Evolutionary conservation across 2,329 filamentous ascomycete genomes (phyloP).

Genomic region (Periglandula ipomoeae): DNA sequence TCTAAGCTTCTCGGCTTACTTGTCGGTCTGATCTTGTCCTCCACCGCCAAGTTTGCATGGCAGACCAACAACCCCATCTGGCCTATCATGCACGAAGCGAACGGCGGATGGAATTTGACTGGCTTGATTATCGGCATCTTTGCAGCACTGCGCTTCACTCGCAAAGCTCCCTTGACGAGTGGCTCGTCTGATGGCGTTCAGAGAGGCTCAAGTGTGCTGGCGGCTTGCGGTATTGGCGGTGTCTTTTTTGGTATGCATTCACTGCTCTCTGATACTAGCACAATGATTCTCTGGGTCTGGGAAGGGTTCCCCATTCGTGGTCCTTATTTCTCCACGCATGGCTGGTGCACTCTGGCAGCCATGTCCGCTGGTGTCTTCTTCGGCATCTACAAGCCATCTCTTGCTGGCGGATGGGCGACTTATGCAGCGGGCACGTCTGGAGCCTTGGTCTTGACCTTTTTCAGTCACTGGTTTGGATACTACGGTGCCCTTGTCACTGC

Average conservation of each 20-base stretch:
- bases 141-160: slow-evolving; percentile 67
- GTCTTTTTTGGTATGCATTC: slow-evolving; percentile 87
- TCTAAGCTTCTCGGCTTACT: slow-evolving; percentile 71
- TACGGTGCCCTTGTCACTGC: slow-evolving; percentile 71
- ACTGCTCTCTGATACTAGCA: slow-evolving; percentile 90
- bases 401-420: slow-evolving; percentile 69
- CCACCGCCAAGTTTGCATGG: slow-evolving; percentile 84
- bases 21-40: slow-evolving; percentile 75
- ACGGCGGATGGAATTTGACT: slow-evolving; percentile 86
- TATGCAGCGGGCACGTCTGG: slow-evolving; percentile 73
- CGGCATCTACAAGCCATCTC: slow-evolving; percentile 62
- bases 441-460: slow-evolving; percentile 67
- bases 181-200: slow-evolving; percentile 28
- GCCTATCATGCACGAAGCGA: slow-evolving; percentile 83
- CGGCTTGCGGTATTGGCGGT: slow-evolving; percentile 71
- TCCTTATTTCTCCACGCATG: slow-evolving; percentile 81
- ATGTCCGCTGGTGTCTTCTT: slow-evolving; percentile 77
- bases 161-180: slow-evolving; percentile 45
- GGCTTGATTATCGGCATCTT: slow-evolving; percentile 69
- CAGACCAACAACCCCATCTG: slow-evolving; percentile 94
- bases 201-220: slow-evolving; percentile 58
- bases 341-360: slow-evolving; percentile 72
- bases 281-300: slow-evolving; percentile 98
- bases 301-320: slow-evolving; percentile 88
- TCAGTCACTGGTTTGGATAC: slow-evolving; percentile 80